A percentile compares a stretch with the other conserved stretches of the same genome.
Evolutionary conservation across 208 protist species (phyloP).

Genomic region (Leishmania arabica): DNA sequence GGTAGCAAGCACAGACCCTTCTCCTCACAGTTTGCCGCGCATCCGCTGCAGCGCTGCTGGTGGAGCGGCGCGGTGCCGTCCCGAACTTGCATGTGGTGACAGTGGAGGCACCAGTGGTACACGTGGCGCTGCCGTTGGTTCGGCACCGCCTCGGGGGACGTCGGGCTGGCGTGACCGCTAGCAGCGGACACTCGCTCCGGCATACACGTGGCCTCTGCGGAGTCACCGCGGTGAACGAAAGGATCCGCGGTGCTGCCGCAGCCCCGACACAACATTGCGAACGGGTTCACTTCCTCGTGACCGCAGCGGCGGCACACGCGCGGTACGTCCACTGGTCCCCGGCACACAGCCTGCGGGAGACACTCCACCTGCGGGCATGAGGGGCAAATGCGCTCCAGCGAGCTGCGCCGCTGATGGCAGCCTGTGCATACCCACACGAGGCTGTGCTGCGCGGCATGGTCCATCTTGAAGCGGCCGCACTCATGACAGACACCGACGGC

Average conservation of each 20-base stretch:
- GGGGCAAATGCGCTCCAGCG: constrained; percentile 78
- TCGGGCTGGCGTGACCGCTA: neutral
- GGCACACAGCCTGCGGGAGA: constrained; percentile 50
- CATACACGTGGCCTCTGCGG: neutral
- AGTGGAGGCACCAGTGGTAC: constrained; percentile 25
- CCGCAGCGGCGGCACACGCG: constrained; percentile 43
- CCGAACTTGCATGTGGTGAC: constrained; percentile 15
- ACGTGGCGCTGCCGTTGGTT: neutral
- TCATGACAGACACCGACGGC: constrained; percentile 48
- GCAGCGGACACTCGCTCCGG: neutral
- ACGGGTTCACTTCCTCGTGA: constrained; percentile 40
- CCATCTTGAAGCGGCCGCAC: constrained; percentile 56
- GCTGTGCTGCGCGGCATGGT: constrained; percentile 43
- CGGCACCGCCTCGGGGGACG: neutral
- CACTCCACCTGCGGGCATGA: constrained; percentile 84
- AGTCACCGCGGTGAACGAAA: neutral
- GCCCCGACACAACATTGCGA: constrained; percentile 31
- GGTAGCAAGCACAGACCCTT: constrained; percentile 9
- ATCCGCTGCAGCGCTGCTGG: constrained; percentile 16
- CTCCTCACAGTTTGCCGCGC: constrained; percentile 18
- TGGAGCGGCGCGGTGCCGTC: neutral
- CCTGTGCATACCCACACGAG: constrained; percentile 69
- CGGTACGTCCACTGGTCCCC: constrained; percentile 6
- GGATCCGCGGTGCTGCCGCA: constrained; percentile 23
- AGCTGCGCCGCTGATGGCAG: constrained; percentile 69